These are phyloP conservation scores for Telopea speciosissima DNA, from an alignment of 177 flowering plant species.

Conservation along the genomic window DNA sequence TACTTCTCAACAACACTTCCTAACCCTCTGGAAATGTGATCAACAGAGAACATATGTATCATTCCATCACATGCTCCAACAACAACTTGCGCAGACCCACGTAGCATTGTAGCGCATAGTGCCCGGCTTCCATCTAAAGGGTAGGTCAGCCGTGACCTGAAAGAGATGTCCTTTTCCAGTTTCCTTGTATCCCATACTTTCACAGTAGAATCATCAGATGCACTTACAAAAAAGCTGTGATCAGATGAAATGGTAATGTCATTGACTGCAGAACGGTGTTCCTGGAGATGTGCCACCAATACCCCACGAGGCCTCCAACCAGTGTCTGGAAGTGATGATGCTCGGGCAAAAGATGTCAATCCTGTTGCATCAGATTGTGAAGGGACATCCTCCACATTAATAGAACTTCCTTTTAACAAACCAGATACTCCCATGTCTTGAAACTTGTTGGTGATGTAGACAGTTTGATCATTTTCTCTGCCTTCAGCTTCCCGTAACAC, in stretches of 20 bases:
- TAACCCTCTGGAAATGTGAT: conserved; percentile 75
- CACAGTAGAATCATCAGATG: conserved; percentile 95
- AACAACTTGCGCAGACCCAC: conserved; percentile 69
- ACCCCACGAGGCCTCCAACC: conserved; percentile 99
- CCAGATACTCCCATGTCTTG: conserved; percentile 59
- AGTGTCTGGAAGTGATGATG: conserved; percentile 63
- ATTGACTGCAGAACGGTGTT: conserved; percentile 95
- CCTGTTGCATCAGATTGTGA: conserved; percentile 42
- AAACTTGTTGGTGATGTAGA: conserved; percentile 44
- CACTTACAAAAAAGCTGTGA: conserved; percentile 89
- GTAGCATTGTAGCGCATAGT: conserved; percentile 75
- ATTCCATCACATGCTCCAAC: conserved; percentile 88
- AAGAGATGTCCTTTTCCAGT: conserved; percentile 94
- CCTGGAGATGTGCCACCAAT: conserved; percentile 94
- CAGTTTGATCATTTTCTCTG: conserved; percentile 56
- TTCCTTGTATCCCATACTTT: conserved; percentile 96
- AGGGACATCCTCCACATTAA: conserved; percentile 39
- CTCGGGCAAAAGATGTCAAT: conserved; percentile 44
- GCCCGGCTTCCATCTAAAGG: conserved; percentile 77
- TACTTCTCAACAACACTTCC: conserved; percentile 91
- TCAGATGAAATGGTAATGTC: conserved; percentile 85
- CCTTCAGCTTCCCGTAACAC: conserved; percentile 73
- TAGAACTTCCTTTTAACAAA: conserved; percentile 36
- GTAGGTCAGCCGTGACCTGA: conserved; percentile 74
- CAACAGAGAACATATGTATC: conserved; percentile 85